Evolutionary conservation across 148 eudicot species (phyloP).

Genomic region (Rhododendron vialii): DNA sequence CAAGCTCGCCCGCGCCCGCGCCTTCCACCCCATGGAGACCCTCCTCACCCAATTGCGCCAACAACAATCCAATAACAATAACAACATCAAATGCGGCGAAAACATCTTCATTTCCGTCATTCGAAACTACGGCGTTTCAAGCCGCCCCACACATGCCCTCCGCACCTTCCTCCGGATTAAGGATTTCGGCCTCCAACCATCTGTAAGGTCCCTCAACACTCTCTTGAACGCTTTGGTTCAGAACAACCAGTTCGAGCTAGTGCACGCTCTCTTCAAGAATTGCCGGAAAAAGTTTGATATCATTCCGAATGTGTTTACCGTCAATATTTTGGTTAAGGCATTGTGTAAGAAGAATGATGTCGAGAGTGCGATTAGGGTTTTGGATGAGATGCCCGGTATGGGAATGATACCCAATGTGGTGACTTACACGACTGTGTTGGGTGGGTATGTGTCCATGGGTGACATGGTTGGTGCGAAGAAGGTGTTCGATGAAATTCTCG

Average conservation of each 20-base stretch:
- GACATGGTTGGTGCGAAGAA: conserved; percentile 63
- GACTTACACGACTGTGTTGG: conserved; percentile 63
- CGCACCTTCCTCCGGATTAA: conserved; percentile 44
- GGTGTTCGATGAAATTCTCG: conserved; percentile 64
- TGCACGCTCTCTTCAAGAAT: conserved; percentile 50
- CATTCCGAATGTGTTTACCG: conserved; percentile 64
- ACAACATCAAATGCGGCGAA: conserved; percentile 49
- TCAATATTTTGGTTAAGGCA: conserved; percentile 66
- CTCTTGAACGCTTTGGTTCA: conserved; percentile 60
- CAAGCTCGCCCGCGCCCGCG: conserved; percentile 73
- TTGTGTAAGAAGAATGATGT: conserved; percentile 65
- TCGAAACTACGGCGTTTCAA: conserved; percentile 62
- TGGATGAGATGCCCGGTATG: conserved; percentile 77
- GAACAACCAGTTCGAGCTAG: conserved; percentile 56
- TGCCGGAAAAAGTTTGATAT: conserved; percentile 43
- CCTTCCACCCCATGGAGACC: conserved; percentile 43
- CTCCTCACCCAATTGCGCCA: conserved; percentile 36
- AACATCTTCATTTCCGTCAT: conserved; percentile 51
- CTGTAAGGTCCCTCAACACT: conserved; percentile 72
- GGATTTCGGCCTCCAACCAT: conserved; percentile 43
- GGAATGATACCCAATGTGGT: conserved; percentile 77
- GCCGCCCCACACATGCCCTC: conserved; percentile 57
- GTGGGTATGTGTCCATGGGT: conserved; percentile 56
- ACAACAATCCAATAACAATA: conserved; percentile 8
- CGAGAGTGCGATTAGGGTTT: conserved; percentile 48